Conservation (phyloP, 331 rosid species). For the Arachis monticola region DNA sequence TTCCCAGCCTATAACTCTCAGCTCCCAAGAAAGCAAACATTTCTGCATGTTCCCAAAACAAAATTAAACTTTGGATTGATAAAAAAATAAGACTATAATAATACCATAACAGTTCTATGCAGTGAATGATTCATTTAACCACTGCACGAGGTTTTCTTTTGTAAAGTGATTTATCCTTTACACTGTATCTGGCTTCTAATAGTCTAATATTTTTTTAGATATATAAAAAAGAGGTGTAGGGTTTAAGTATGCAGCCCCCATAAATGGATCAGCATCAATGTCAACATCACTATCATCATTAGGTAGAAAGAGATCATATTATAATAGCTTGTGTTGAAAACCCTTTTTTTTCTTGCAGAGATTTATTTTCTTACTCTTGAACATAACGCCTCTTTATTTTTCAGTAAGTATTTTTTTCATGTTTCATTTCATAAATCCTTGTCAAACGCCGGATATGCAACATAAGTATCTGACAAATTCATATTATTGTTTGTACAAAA, state of each 20-base stretch:
- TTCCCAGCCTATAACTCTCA: slow-evolving; percentile 79
- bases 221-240: not conserved
- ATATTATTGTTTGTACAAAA: slow-evolving; percentile 5
- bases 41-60: slow-evolving; percentile 37
- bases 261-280: slow-evolving; percentile 12
- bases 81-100: not conserved
- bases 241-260: slow-evolving; percentile 3
- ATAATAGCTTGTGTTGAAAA: slow-evolving; percentile 23
- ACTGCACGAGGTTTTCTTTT: slow-evolving; percentile 20
- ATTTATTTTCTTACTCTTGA: slow-evolving; percentile 5
- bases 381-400: slow-evolving; percentile 25
- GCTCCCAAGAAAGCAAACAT: slow-evolving; percentile 66
- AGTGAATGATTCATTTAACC: not conserved
- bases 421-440: slow-evolving; percentile 8
- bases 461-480: slow-evolving; percentile 4
- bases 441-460: slow-evolving; percentile 7
- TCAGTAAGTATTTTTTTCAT: slow-evolving; percentile 13
- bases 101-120: not conserved
- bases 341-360: not conserved
- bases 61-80: not conserved
- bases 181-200: slow-evolving; percentile 16
- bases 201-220: not conserved
- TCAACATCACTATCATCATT: slow-evolving; percentile 40
- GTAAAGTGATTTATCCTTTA: not conserved
- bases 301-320: not conserved